These are phyloP conservation scores for Beauveria sp. DNA, from an alignment of 2,329 filamentous ascomycete genomes.

Conservation along the genomic window DNA sequence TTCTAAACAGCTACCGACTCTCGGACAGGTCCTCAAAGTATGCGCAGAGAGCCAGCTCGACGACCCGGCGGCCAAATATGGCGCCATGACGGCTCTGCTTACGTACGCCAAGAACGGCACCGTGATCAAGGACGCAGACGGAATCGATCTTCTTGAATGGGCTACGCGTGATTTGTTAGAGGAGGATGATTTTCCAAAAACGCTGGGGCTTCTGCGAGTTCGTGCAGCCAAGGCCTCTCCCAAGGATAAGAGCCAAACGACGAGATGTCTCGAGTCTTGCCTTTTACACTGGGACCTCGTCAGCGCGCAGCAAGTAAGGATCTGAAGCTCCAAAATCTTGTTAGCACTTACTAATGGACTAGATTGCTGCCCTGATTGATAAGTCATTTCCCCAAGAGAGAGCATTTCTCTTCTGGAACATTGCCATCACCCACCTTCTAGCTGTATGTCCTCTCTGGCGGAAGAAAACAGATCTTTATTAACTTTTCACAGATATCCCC, in stretches of 20 bases:
- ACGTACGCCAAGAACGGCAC: slow-evolving; percentile 39
- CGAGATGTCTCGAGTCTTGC: slow-evolving; percentile 44
- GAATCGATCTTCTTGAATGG: slow-evolving; percentile 49
- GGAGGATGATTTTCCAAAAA: slow-evolving; percentile 36
- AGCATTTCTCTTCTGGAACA: slow-evolving; percentile 47
- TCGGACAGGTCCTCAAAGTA: slow-evolving; percentile 35
- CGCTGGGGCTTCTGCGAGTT: slow-evolving; percentile 41
- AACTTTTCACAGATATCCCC: slow-evolving; percentile 31
- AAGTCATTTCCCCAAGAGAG: slow-evolving; percentile 42
- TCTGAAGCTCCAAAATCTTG: not conserved
- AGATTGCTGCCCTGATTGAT: slow-evolving; percentile 49
- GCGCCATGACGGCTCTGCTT: slow-evolving; percentile 36
- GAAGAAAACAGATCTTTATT: not conserved
- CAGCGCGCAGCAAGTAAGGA: slow-evolving; percentile 47
- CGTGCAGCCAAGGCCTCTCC: slow-evolving; percentile 47
- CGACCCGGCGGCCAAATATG: slow-evolving; percentile 37
- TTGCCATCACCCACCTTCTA: slow-evolving; percentile 44
- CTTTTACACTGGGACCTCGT: slow-evolving; percentile 47
- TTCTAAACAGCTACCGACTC: not conserved
- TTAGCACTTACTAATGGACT: not conserved
- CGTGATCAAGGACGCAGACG: slow-evolving; percentile 40
- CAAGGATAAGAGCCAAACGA: slow-evolving; percentile 33
- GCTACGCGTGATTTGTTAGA: slow-evolving; percentile 33
- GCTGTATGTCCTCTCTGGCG: slow-evolving; percentile 31
- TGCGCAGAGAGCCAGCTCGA: slow-evolving; percentile 47